phyloP scores from a whole-genome alignment of 164 flowering plant genomes.

The Aristolochia fimbriata region DNA sequence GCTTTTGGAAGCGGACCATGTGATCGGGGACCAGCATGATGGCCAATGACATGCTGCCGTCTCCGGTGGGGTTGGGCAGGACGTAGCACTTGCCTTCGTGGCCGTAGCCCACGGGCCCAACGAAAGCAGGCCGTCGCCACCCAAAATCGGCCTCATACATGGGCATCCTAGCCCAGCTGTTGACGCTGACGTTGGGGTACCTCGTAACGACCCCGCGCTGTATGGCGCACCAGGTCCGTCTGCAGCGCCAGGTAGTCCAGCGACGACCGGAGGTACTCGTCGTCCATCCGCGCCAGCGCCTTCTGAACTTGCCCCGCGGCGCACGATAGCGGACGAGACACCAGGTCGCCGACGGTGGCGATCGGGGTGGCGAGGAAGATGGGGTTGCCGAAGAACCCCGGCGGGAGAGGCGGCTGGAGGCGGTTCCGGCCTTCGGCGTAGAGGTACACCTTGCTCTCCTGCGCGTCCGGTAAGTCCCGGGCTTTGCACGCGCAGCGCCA shows the following conservation, averaged over 20 bases:
- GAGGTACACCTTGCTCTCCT: constrained; percentile 11
- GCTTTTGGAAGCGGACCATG: constrained; percentile 30
- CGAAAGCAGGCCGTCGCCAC: constrained; percentile 36
- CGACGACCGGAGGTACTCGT: constrained; percentile 32
- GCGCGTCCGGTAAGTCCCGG: constrained; percentile 6
- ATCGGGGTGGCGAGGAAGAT: constrained; percentile 2
- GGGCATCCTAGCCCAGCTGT: constrained; percentile 26
- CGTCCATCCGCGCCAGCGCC: constrained; percentile 23
- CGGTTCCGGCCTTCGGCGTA: constrained; percentile 16
- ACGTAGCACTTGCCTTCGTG: constrained; percentile 28
- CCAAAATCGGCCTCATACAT: constrained; percentile 29
- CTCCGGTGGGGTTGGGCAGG: constrained; percentile 22
- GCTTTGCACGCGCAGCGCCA: constrained; percentile 37
- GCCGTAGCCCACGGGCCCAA: constrained; percentile 31
- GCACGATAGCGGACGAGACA: constrained; percentile 12
- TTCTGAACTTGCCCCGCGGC: constrained; percentile 35
- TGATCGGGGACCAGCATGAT: constrained; percentile 24
- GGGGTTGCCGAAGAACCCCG: constrained; percentile 24
- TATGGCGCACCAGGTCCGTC: constrained; percentile 39
- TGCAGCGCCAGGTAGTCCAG: constrained; percentile 55
- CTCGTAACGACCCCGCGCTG: too few species aligned
- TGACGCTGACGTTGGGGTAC: constrained; percentile 24
- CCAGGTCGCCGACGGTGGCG: constrained; percentile 13
- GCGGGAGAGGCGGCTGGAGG: constrained; percentile 18
- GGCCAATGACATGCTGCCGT: constrained; percentile 31